Evolutionary conservation across 2,329 filamentous ascomycete species (phyloP).

Genomic region (Clonostachys rosea): DNA sequence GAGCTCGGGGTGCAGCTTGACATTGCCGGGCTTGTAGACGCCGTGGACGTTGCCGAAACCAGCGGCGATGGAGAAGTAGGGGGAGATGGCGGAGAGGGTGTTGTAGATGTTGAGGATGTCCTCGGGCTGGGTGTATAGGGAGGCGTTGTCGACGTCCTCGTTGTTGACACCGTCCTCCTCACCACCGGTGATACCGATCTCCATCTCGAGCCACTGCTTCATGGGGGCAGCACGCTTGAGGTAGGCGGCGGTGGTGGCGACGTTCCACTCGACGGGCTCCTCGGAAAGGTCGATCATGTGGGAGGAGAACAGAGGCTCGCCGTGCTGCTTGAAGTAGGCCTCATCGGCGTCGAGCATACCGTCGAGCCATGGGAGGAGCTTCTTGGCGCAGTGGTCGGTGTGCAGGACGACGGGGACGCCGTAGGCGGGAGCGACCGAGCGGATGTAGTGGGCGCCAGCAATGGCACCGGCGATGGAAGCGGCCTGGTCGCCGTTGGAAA

Average conservation of each 20-base stretch:
- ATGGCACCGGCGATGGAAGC: conserved; percentile 86
- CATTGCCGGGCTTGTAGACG: conserved; percentile 97
- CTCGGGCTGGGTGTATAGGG: conserved; percentile 96
- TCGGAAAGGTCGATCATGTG: conserved; percentile 99
- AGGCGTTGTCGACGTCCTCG: conserved; percentile 94
- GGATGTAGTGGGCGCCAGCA: conserved; percentile 91
- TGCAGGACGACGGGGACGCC: conserved; percentile 89
- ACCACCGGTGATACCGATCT: conserved; percentile 81
- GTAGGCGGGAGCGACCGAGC: conserved; percentile 80
- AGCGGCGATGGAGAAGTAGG: conserved; percentile 97
- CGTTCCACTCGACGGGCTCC: conserved; percentile 86
- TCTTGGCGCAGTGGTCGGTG: conserved; percentile 99
- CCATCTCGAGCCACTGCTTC: conserved; percentile 99
- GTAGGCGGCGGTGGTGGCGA: conserved; percentile 87
- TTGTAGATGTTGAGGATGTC: conserved; percentile 92
- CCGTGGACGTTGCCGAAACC: conserved; percentile 99
- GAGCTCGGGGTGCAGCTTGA: conserved; percentile 93
- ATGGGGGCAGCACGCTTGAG: conserved; percentile 90
- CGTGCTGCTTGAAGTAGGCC: conserved; percentile 87
- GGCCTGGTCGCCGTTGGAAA: conserved; percentile 75
- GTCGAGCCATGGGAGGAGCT: conserved; percentile 96
- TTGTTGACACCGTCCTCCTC: conserved; percentile 99
- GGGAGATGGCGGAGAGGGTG: conserved; percentile 77
- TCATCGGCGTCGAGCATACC: conserved; percentile 95
- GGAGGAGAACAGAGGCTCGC: conserved; percentile 88